Evolutionary conservation across 2,329 filamentous ascomycete genomes (phyloP).

Genomic region (Blastomyces emzantsi): DNA sequence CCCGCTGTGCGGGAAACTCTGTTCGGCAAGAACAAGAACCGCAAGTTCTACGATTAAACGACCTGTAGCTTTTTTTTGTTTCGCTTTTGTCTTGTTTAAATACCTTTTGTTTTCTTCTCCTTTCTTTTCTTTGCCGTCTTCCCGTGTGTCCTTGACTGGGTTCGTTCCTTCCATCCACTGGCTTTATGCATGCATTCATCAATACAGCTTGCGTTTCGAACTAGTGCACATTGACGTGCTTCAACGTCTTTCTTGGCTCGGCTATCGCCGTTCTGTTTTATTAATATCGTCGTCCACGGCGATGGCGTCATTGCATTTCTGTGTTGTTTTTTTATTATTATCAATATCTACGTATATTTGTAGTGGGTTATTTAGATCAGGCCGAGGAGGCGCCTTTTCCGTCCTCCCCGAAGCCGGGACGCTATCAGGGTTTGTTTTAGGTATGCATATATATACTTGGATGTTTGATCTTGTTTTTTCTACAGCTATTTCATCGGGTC

Average conservation of each 20-base stretch:
- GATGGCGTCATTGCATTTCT: not conserved
- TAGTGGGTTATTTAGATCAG: not conserved
- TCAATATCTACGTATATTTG: not conserved
- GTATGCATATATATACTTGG: not conserved
- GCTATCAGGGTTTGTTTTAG: not conserved
- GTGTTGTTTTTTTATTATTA: too few species aligned
- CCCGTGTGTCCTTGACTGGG: not conserved
- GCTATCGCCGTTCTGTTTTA: not conserved
- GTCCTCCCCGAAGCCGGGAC: not conserved
- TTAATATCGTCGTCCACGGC: not conserved
- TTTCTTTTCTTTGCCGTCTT: not conserved
- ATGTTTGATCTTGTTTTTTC: not conserved
- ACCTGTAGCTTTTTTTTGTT: not conserved
- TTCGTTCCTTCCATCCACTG: not conserved
- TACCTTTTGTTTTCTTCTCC: not conserved
- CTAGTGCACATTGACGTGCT: not conserved
- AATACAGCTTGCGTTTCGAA: not conserved
- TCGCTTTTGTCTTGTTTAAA: not conserved
- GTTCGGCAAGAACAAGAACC: slow-evolving; percentile 91
- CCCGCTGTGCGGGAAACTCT: slow-evolving; percentile 76
- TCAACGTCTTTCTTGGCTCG: not conserved
- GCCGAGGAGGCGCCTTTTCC: not conserved
- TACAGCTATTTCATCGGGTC: not conserved
- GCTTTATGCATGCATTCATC: slow-evolving; percentile 1
- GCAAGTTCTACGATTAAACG: slow-evolving; percentile 81